phyloP scores from a whole-genome alignment of 495 filamentous ascomycete species.

The Emericellopsis terricola region DNA sequence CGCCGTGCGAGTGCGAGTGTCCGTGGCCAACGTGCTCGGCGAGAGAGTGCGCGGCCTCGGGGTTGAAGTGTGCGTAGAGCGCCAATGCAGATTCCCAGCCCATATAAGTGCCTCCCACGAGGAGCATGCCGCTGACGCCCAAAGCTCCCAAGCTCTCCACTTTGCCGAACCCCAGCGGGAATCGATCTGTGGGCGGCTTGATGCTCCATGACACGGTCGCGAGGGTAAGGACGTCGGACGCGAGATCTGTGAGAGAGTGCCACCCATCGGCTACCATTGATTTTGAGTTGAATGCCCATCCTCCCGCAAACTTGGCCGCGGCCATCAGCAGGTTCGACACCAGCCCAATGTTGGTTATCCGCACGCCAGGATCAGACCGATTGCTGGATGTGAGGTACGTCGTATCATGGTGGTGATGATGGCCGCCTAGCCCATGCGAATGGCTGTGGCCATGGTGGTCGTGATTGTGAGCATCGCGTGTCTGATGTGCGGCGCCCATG shows the following conservation, averaged over 20 bases:
- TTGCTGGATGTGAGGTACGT: constrained; percentile 74
- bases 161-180: constrained; percentile 88
- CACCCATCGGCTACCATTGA: constrained; percentile 87
- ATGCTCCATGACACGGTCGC: constrained; percentile 85
- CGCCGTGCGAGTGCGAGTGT: constrained; percentile 46
- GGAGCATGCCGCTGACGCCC: constrained; percentile 77
- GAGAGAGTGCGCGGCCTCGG: constrained; percentile 20
- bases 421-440: constrained; percentile 31
- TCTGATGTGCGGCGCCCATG: constrained; percentile 2
- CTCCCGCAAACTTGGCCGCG: constrained; percentile 75
- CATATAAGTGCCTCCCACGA: constrained; percentile 82
- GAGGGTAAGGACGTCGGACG: constrained; percentile 84
- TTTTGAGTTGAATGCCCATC: constrained; percentile 87
- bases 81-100: constrained; percentile 58
- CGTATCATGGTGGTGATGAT: constrained; percentile 75
- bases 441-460: constrained; percentile 22
- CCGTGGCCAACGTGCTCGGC: constrained; percentile 38
- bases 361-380: constrained; percentile 83
- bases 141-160: constrained; percentile 89
- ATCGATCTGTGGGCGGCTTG: constrained; percentile 59
- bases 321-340: constrained; percentile 90
- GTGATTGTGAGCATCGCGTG: constrained; percentile 3
- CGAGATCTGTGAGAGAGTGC: constrained; percentile 85
- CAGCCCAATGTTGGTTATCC: constrained; percentile 84
- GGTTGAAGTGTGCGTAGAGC: constrained; percentile 62